Evolutionary conservation across 148 eudicot genomes (phyloP).

Genomic region (Diospyros kaki): DNA sequence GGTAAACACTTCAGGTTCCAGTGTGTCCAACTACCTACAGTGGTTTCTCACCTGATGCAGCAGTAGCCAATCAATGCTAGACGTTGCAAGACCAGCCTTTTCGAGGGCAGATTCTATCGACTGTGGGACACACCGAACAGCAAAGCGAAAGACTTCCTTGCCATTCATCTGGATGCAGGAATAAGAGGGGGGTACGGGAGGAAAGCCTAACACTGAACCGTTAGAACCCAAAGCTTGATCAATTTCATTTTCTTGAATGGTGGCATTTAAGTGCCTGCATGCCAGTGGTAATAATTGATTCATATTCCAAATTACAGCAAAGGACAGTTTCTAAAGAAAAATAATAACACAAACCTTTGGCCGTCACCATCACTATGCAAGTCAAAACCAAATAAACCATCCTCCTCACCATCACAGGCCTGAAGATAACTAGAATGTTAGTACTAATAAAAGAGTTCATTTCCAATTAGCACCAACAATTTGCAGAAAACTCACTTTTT

Average conservation of each 20-base stretch:
- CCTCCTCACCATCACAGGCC: conserved; percentile 84
- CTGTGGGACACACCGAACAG: conserved; percentile 71
- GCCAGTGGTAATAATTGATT: neutral
- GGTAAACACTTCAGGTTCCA: neutral
- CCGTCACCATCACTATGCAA: conserved; percentile 96
- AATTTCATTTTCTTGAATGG: conserved; percentile 39
- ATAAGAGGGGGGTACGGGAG: conserved; percentile 48
- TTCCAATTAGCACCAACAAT: neutral
- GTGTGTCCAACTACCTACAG: neutral
- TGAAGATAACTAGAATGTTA: conserved; percentile 21
- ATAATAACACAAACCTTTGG: conserved; percentile 42
- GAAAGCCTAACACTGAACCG: conserved; percentile 51
- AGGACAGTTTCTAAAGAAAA: neutral
- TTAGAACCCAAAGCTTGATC: conserved; percentile 45
- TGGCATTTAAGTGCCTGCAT: conserved; percentile 73
- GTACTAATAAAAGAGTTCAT: neutral
- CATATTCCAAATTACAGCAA: neutral
- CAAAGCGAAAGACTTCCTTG: conserved; percentile 90
- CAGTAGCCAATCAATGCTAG: conserved; percentile 83
- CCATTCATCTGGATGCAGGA: conserved; percentile 86
- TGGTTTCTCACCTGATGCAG: conserved; percentile 76
- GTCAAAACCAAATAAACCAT: conserved; percentile 86
- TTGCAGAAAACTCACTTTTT: neutral
- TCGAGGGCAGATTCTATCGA: conserved; percentile 64
- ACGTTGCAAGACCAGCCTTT: conserved; percentile 67